Evolutionary conservation across 352 stramenopile genomes (phyloP), one percentile per base, ranked within the genome.

Genomic region (Globisporangium paddicum): DNA sequence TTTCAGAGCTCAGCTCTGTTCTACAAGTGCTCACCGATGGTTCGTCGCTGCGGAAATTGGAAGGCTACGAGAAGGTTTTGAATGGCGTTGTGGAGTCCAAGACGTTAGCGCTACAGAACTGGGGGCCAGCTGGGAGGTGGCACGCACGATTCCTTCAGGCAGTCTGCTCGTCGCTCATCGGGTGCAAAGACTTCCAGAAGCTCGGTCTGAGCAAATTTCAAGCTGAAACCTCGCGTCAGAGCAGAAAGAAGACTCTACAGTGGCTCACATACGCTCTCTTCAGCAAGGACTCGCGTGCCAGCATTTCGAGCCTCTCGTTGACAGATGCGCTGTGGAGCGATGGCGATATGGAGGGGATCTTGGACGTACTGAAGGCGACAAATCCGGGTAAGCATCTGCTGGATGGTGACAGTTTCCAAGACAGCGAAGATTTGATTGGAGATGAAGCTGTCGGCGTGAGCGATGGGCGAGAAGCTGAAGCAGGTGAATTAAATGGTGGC

Each of bases 351-450:
- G 44, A 26, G 13, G 67, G 64, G 2, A 68, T 75, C 8, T 30
- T 58, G 13, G 58, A 51, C 10, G 21, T 78, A 9, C 21, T 78
- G 18, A 40, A 52, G 19, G 45, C 60, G 4, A n/a, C 26, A 14
- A 62, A 64, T n/a, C 64, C 70, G 14, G 58, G 50, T 11, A 57
- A 52, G 35, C 48, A 78, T 13, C 61, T 78, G 23, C 28, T 75
- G 19, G 62, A 75, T 25, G 21, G 21, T 16, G 13, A 49, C 21
- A 34, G 21, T 49, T 32, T 49, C 11, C 44, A 21, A 28, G 11
- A 28, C 18, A 7, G 7, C 28, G 23, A 49, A 19, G 44, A 18
- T 19, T 49, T 23, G 21, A 18, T 28, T 13, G 21, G 25, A 19
- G 14, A 16, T 19, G 21, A 49, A 28, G 16, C 44, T 32, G 13